Conservation (phyloP, 2,329 filamentous ascomycete species). For the Fusarium coicis region DNA sequence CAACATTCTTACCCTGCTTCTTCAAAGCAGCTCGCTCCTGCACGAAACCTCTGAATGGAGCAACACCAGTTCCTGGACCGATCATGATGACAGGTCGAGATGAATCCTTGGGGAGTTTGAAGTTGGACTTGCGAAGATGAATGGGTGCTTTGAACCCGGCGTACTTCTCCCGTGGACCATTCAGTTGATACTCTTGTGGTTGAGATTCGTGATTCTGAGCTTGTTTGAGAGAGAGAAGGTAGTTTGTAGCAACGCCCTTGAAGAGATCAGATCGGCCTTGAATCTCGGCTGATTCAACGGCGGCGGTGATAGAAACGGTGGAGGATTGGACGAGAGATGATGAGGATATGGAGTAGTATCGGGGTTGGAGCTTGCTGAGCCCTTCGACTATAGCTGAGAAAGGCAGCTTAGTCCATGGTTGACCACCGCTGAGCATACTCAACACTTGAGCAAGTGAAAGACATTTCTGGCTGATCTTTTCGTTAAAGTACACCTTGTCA, state of each 20-base stretch:
- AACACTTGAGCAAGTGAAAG: not conserved
- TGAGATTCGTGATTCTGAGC: not conserved
- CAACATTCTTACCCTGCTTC: not conserved
- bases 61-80: conserved; percentile 14
- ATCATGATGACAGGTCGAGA: conserved; percentile 6
- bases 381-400: conserved; percentile 19
- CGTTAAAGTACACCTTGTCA: not conserved
- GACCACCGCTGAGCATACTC: not conserved
- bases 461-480: not conserved
- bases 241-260: conserved; percentile 13
- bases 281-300: not conserved
- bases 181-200: not conserved
- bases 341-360: conserved; percentile 31
- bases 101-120: not conserved
- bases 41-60: conserved; percentile 14
- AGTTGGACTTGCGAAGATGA: conserved; percentile 12
- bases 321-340: conserved; percentile 19
- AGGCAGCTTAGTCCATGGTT: not conserved
- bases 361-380: conserved; percentile 9
- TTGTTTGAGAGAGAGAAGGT: conserved; percentile 8
- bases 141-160: not conserved
- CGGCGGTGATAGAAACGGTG: conserved; percentile 6
- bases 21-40: not conserved
- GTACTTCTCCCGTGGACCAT: not conserved
- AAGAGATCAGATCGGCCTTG: not conserved